These are phyloP conservation scores for Sordariomycetes sp. DNA, from an alignment of 2,329 filamentous ascomycete genomes.

Conservation along the genomic window DNA sequence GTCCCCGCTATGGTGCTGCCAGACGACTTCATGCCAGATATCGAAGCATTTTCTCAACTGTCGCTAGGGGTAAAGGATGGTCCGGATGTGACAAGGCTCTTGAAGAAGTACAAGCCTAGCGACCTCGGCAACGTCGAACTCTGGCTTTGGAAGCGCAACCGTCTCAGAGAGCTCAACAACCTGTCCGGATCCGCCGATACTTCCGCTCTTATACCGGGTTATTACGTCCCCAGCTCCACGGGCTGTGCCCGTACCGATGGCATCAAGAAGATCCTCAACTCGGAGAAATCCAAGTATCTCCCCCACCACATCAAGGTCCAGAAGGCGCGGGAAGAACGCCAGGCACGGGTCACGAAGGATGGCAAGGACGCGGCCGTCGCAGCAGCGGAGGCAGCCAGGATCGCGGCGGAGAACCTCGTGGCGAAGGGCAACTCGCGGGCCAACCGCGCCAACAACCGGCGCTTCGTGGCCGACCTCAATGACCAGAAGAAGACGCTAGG, in stretches of 20 bases:
- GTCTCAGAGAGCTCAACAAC: slow-evolving; percentile 44
- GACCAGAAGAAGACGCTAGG: slow-evolving; percentile 83
- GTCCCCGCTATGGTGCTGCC: slow-evolving; percentile 34
- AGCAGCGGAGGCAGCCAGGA: slow-evolving; percentile 59
- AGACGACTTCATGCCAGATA: slow-evolving; percentile 30
- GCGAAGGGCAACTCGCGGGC: slow-evolving; percentile 86
- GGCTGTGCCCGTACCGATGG: slow-evolving; percentile 88
- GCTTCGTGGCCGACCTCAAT: slow-evolving; percentile 88
- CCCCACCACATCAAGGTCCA: slow-evolving; percentile 96
- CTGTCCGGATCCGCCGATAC: slow-evolving; percentile 13
- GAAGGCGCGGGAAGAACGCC: slow-evolving; percentile 82
- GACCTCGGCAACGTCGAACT: slow-evolving; percentile 39
- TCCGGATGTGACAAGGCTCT: slow-evolving; percentile 37
- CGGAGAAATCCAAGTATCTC: slow-evolving; percentile 95
- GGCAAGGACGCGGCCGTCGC: slow-evolving; percentile 55
- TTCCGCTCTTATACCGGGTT: slow-evolving; percentile 43
- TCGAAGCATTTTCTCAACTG: slow-evolving; percentile 32
- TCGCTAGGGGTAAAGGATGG: slow-evolving; percentile 31
- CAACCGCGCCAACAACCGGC: slow-evolving; percentile 90
- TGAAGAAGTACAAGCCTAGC: slow-evolving; percentile 31
- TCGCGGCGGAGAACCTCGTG: slow-evolving; percentile 68
- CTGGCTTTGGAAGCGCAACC: slow-evolving; percentile 47
- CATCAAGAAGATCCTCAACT: slow-evolving; percentile 89
- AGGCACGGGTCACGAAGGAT: slow-evolving; percentile 59
- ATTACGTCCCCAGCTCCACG: slow-evolving; percentile 76